Percentiles rank a stretch among this genome's conserved stretches.
These are phyloP conservation scores for Neoboletus magnificus DNA, from an alignment of 768 basidiomycete species.

Conservation along the genomic window DNA sequence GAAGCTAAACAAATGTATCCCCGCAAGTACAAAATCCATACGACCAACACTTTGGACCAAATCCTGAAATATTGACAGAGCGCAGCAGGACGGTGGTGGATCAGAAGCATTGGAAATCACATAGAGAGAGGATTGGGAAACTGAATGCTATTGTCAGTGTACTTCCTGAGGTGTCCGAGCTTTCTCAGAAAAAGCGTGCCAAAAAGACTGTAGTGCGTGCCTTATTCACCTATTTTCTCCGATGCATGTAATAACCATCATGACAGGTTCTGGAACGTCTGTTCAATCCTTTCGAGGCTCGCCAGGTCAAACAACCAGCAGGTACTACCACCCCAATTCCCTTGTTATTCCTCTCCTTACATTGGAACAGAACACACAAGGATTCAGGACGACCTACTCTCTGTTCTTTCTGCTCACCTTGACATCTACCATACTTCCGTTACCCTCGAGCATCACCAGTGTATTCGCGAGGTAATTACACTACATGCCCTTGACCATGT, in stretches of 20 bases:
- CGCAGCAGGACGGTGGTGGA: constrained; percentile 51
- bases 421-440: constrained; percentile 76
- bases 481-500: constrained; percentile 88
- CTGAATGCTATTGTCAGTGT: constrained; percentile 48
- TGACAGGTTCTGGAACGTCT: constrained; percentile 57
- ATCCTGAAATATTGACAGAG: constrained; percentile 50
- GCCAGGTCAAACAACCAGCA: constrained; percentile 50
- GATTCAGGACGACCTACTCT: constrained; percentile 67
- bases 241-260: background rate
- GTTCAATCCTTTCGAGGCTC: constrained; percentile 48
- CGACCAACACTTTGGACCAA: constrained; percentile 71
- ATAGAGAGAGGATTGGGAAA: constrained; percentile 48
- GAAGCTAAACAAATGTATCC: background rate
- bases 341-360: constrained; percentile 3
- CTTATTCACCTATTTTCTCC: background rate
- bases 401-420: constrained; percentile 58
- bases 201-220: constrained; percentile 24
- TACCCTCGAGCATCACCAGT: constrained; percentile 59
- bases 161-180: constrained; percentile 40
- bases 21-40: constrained; percentile 44
- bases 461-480: constrained; percentile 63
- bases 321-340: constrained; percentile 35
- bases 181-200: constrained; percentile 24
- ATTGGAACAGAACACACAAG: constrained; percentile 42
- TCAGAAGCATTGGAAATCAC: constrained; percentile 52